Evolutionary conservation across 2,329 filamentous ascomycete species (phyloP), one percentile per base, ranked within the genome.

Genomic region (Botrytis elliptica): DNA sequence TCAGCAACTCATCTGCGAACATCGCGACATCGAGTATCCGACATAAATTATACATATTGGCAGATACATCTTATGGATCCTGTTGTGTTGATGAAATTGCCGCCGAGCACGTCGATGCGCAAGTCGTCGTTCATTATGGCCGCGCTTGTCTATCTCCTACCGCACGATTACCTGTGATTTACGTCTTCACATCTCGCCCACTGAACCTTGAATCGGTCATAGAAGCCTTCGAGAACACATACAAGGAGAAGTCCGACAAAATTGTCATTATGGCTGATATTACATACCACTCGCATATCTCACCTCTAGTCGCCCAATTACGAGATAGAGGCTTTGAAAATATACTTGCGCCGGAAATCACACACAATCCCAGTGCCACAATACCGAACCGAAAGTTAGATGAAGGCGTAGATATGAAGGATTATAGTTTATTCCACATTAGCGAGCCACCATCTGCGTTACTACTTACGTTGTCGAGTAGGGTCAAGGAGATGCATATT

Each of bases 11-110:
- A 9, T 38, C 72, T 1, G 62, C 57, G 36, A 63, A 55, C 40
- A 16, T 42, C 22, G 33, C 55, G 42, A 38, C 33, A 44, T n/a
- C 66, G 10, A 55, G 14, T 40, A 29, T 70, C 8, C 42, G 46
- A 55, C 52, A 74, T 59, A 74, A 74, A 57, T 86, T 98, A 70
- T 97, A 93, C 78, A 95, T 99, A 75, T 85, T 99, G 29, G 96
- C 92, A 46, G 96, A 99, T 82, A 98, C 96, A 3, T 98, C 95
- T 2, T 99, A 98, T 83, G 97, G 96, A 74, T 92, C 95, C 0
- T 99, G 96, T 84, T 99, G 96, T 80, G 95, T 98, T 29, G 96
- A 99, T 80, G 96, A 99, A 84, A 91, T 98, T 59, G 96, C 96
- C 0, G 96, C 96, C 3, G 95, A 99, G 82, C 96, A 99, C 81